Conservation (phyloP, 2,329 filamentous ascomycete genomes). For the Ustulina deusta region DNA sequence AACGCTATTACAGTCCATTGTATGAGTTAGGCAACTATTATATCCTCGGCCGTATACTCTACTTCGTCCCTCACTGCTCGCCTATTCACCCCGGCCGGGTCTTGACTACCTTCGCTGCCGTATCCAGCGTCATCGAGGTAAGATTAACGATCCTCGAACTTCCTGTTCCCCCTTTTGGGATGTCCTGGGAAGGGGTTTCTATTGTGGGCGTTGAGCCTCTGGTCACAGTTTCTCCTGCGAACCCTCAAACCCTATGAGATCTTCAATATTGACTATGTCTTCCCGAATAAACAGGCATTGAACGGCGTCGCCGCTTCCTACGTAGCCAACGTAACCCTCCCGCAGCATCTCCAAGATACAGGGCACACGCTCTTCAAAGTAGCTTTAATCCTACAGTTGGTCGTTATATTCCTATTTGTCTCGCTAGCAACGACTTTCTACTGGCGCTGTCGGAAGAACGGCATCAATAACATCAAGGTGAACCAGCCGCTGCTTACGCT, state of each 20-base stretch:
- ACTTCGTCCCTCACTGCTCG: slow-evolving; percentile 68
- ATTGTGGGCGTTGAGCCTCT: too few species aligned
- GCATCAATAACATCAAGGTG: slow-evolving; percentile 51
- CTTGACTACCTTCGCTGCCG: slow-evolving; percentile 56
- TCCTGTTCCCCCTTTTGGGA: neutral
- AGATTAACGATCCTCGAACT: neutral
- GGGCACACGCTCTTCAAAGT: slow-evolving; percentile 63
- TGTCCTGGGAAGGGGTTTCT: neutral
- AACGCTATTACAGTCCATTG: slow-evolving; percentile 57
- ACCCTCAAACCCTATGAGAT: neutral
- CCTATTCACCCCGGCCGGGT: slow-evolving; percentile 59
- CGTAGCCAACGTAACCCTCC: slow-evolving; percentile 59
- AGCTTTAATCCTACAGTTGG: slow-evolving; percentile 66
- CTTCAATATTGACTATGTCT: slow-evolving; percentile 1
- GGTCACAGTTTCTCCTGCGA: neutral
- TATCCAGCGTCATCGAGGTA: slow-evolving; percentile 61
- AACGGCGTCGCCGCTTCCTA: slow-evolving; percentile 63
- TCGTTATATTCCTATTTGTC: slow-evolving; percentile 63
- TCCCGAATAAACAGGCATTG: slow-evolving; percentile 47
- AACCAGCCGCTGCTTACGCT: slow-evolving; percentile 59
- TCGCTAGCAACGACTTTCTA: slow-evolving; percentile 63
- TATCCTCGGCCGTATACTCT: slow-evolving; percentile 66
- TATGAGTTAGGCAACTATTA: slow-evolving; percentile 70
- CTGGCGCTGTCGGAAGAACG: slow-evolving; percentile 55
- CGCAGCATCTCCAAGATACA: slow-evolving; percentile 53